Conservation (phyloP, 129 eudicot species). For the Centaurea solstitialis region DNA sequence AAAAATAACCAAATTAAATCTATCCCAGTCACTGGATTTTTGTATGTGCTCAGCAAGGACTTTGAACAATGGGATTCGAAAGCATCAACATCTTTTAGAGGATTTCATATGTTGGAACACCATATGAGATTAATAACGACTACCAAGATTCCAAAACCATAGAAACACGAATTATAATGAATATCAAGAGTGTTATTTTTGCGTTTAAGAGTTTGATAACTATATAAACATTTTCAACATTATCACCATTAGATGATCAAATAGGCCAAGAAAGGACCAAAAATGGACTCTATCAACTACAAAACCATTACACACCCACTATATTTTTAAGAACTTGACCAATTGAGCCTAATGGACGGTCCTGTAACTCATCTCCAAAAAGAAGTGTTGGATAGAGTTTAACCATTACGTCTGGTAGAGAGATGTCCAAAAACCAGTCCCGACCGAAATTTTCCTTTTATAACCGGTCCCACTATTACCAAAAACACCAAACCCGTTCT, state of each 20-base stretch:
- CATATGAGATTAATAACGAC: not conserved
- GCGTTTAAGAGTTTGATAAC: not conserved
- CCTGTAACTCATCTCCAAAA: too few relatives aligned
- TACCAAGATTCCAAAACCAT: not conserved
- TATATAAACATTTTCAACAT: too few relatives aligned
- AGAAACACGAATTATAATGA: not conserved
- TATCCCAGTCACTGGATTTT: not conserved
- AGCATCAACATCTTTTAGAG: too few relatives aligned
- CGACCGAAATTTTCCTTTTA: too few relatives aligned
- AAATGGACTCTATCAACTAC: not conserved
- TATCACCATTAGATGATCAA: not conserved
- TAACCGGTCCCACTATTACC: too few relatives aligned
- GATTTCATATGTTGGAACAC: not conserved
- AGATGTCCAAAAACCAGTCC: too few relatives aligned
- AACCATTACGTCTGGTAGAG: too few relatives aligned
- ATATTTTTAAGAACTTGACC: not conserved
- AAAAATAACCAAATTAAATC: too few relatives aligned
- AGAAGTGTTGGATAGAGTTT: too few relatives aligned
- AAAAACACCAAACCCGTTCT: too few relatives aligned
- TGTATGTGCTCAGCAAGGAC: not conserved
- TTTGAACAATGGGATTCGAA: not conserved
- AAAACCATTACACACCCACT: not conserved
- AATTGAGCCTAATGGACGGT: too few relatives aligned
- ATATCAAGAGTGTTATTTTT: too few relatives aligned
- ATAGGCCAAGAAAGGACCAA: not conserved